Percentiles rank a stretch among this genome's conserved stretches.
These are phyloP conservation scores for Fraxinus platypoda DNA, from an alignment of 305 asterid genomes.

Conservation along the genomic window DNA sequence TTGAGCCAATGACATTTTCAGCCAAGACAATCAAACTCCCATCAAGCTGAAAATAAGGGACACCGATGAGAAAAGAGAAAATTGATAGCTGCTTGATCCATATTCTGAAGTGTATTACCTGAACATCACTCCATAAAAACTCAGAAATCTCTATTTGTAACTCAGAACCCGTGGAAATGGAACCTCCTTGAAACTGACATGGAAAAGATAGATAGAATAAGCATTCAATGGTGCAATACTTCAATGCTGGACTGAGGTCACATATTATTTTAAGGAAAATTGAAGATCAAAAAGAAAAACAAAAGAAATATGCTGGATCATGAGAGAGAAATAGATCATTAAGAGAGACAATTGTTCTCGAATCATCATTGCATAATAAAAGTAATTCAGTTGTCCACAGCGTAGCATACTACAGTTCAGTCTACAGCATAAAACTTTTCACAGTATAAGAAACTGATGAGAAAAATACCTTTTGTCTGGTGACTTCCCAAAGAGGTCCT, in stretches of 20 bases:
- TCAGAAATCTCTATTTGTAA: conserved; percentile 89
- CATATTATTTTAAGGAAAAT: background rate
- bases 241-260: background rate
- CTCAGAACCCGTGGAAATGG: conserved; percentile 79
- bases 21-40: conserved; percentile 63
- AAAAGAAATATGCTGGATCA: background rate
- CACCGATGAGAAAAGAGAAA: conserved; percentile 27
- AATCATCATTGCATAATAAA: background rate
- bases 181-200: conserved; percentile 83
- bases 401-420: conserved; percentile 10
- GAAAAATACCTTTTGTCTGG: conserved; percentile 63
- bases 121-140: conserved; percentile 87
- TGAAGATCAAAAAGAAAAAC: background rate
- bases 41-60: conserved; percentile 65
- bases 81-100: background rate
- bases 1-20: conserved; percentile 80
- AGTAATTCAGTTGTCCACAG: background rate
- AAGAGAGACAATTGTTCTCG: background rate
- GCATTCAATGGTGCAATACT: conserved; percentile 2
- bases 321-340: background rate
- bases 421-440: conserved; percentile 16
- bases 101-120: conserved; percentile 51
- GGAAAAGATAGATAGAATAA: conserved; percentile 24
- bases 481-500: conserved; percentile 88
- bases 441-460: conserved; percentile 1